Percentiles rank a stretch among this genome's conserved stretches.
Conservation (phyloP, 345 rosid species). For the Kandelia obovata region DNA sequence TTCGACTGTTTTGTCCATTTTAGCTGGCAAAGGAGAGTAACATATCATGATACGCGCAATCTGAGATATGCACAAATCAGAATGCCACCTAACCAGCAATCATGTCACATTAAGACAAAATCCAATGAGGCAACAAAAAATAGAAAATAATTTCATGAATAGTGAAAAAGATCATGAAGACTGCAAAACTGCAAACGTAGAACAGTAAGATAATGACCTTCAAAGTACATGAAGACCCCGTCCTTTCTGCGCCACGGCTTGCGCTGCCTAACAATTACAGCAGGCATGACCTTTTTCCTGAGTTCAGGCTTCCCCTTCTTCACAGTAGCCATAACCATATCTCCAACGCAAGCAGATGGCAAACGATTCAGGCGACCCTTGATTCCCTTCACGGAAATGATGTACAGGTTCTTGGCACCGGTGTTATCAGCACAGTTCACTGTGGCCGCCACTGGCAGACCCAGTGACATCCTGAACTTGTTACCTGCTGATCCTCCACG, state of each 20-base stretch:
- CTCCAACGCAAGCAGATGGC: conserved; percentile 93
- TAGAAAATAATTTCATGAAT: not conserved
- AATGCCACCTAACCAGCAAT: conserved; percentile 29
- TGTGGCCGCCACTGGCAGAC: conserved; percentile 98
- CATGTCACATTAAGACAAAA: not conserved
- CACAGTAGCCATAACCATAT: conserved; percentile 38
- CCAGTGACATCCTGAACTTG: conserved; percentile 97
- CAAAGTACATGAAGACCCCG: conserved; percentile 95
- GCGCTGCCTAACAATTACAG: conserved; percentile 36
- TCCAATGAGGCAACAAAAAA: not conserved
- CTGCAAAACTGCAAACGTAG: not conserved
- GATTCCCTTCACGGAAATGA: conserved; percentile 91
- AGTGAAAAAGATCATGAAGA: too few species aligned
- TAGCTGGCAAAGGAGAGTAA: conserved; percentile 29
- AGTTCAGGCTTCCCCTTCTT: conserved; percentile 37
- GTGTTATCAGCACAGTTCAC: conserved; percentile 98
- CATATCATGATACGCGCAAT: conserved; percentile 10
- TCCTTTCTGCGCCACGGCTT: conserved; percentile 51
- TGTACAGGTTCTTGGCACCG: conserved; percentile 93
- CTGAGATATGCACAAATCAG: conserved; percentile 11
- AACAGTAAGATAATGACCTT: conserved; percentile 42
- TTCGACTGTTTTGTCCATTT: conserved; percentile 15
- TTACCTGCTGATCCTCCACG: conserved; percentile 96
- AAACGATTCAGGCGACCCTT: conserved; percentile 86
- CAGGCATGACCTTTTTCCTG: conserved; percentile 37